A percentile compares a stretch with the other conserved stretches of the same genome.
Conservation (phyloP, 192 early-diverging fungal genomes). For the Jimgerdemannia lactiflua region DNA sequence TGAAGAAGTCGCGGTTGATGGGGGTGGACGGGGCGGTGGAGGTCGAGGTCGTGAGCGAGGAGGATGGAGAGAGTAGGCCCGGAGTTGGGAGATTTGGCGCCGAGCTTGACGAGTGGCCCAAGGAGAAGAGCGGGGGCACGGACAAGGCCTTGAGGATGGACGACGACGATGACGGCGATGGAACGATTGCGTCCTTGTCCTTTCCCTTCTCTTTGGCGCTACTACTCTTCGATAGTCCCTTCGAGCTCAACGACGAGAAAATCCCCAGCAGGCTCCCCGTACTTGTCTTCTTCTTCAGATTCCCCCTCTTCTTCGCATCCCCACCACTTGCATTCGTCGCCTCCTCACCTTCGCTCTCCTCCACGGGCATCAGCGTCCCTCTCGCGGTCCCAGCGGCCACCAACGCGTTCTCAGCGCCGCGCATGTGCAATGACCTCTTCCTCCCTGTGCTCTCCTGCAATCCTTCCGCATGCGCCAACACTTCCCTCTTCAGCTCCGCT, state of each 20-base stretch:
- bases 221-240: neutral
- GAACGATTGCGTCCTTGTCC: neutral
- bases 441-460: neutral
- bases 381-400: neutral
- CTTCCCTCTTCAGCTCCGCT: neutral
- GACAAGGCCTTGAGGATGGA: no score
- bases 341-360: neutral
- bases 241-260: neutral
- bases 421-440: neutral
- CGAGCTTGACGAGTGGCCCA: no score
- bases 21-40: neutral
- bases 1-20: neutral
- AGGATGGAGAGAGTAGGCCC: neutral
- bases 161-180: neutral
- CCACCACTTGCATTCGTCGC: neutral
- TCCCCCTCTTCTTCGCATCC: neutral
- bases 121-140: no score
- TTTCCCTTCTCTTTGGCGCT: neutral
- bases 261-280: neutral
- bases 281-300: neutral
- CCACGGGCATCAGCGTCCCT: neutral
- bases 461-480: neutral
- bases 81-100: no score
- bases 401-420: neutral
- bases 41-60: neutral